Conservation (phyloP, 495 filamentous ascomycete genomes). For the Aspergillus conjunctus region DNA sequence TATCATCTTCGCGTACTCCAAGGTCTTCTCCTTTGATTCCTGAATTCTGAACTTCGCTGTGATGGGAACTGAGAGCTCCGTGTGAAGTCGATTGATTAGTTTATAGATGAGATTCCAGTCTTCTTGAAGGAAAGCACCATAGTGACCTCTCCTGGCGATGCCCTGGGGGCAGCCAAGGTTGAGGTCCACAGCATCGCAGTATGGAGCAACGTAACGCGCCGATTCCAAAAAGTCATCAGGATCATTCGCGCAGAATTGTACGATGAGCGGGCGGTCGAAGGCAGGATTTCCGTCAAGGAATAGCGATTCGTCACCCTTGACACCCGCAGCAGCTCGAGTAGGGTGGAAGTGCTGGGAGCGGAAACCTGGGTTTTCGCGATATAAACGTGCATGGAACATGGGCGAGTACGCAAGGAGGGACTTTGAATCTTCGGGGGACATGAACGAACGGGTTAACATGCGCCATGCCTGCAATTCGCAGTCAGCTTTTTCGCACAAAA, state of each 20-base stretch:
- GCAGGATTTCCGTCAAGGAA: constrained; percentile 85
- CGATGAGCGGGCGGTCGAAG: constrained; percentile 84
- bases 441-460: constrained; percentile 88
- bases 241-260: constrained; percentile 95
- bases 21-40: constrained; percentile 80
- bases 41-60: constrained; percentile 95
- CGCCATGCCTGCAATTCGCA: constrained; percentile 75
- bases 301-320: constrained; percentile 31
- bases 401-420: constrained; percentile 81
- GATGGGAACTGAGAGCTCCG: constrained; percentile 72
- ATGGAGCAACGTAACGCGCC: constrained; percentile 72
- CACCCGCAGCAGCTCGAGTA: constrained; percentile 45
- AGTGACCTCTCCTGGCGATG: constrained; percentile 86
- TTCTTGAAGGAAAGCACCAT: constrained; percentile 94
- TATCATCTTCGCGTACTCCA: constrained; percentile 89
- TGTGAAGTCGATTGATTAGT: constrained; percentile 77
- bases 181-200: constrained; percentile 93
- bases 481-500: constrained; percentile 22
- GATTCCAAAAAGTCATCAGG: constrained; percentile 76
- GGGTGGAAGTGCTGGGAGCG: constrained; percentile 78
- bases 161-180: constrained; percentile 98
- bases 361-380: constrained; percentile 71
- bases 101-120: constrained; percentile 79
- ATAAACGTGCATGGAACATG: constrained; percentile 92
- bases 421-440: constrained; percentile 60